Percentiles rank a stretch among this genome's conserved stretches.
Evolutionary conservation across 2,329 filamentous ascomycete genomes (phyloP).

Genomic region (Neocucurbitaria cava): DNA sequence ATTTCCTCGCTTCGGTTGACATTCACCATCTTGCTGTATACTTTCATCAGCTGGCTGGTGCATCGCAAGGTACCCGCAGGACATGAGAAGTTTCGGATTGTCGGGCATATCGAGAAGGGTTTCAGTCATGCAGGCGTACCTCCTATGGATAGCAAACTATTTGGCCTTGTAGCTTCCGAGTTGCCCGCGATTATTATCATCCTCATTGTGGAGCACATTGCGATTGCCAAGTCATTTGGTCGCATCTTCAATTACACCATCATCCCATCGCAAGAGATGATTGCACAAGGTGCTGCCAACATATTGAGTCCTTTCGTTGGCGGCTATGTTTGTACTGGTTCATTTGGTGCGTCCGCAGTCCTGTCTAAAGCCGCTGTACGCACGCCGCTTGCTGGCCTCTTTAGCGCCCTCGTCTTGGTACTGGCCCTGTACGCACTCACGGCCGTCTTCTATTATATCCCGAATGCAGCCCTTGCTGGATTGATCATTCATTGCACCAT

Average conservation of each 20-base stretch:
- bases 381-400: slow-evolving; percentile 84
- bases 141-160: slow-evolving; percentile 67
- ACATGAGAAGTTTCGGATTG: slow-evolving; percentile 67
- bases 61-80: slow-evolving; percentile 58
- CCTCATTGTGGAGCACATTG: slow-evolving; percentile 91
- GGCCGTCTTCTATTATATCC: slow-evolving; percentile 89
- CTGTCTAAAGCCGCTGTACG: slow-evolving; percentile 93
- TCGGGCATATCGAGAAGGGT: slow-evolving; percentile 79
- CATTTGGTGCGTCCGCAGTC: slow-evolving; percentile 92
- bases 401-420: slow-evolving; percentile 82
- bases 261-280: slow-evolving; percentile 90
- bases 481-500: slow-evolving; percentile 94
- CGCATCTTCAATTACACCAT: slow-evolving; percentile 93
- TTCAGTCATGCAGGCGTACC: slow-evolving; percentile 81
- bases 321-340: slow-evolving; percentile 87
- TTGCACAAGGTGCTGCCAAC: slow-evolving; percentile 89
- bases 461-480: slow-evolving; percentile 76
- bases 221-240: slow-evolving; percentile 93
- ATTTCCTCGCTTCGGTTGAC: slow-evolving; percentile 84
- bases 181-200: slow-evolving; percentile 87
- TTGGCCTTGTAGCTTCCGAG: slow-evolving; percentile 71
- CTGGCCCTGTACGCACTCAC: slow-evolving; percentile 87
- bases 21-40: slow-evolving; percentile 89
- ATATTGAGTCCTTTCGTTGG: slow-evolving; percentile 87
- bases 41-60: slow-evolving; percentile 82